phyloP scores from a whole-genome alignment of 140 eudicot genomes.

The Cichorium intybus region DNA sequence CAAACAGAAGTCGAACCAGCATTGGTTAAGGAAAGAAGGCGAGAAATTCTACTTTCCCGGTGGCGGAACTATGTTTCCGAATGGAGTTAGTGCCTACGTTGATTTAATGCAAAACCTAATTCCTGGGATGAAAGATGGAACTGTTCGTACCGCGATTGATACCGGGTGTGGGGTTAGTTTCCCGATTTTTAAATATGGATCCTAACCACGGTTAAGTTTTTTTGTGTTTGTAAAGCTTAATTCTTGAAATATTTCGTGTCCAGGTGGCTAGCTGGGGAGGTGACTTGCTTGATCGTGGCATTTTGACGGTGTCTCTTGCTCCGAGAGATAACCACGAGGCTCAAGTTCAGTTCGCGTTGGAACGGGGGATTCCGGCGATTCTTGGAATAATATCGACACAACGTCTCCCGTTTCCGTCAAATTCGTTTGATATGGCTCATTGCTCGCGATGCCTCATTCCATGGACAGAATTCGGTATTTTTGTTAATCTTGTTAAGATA shows the following conservation, averaged over 20 bases:
- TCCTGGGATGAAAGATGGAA: constrained; percentile 92
- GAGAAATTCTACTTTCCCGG: constrained; percentile 94
- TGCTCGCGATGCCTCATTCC: constrained; percentile 99
- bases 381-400: constrained; percentile 88
- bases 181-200: not conserved
- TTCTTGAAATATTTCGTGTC: not conserved
- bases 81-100: constrained; percentile 73
- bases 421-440: constrained; percentile 96
- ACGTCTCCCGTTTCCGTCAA: constrained; percentile 94
- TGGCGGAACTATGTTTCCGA: constrained; percentile 98
- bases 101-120: constrained; percentile 80
- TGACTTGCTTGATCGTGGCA: constrained; percentile 82
- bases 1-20: constrained; percentile 90
- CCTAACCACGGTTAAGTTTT: not conserved
- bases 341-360: constrained; percentile 94
- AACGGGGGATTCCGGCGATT: constrained; percentile 96
- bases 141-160: constrained; percentile 86
- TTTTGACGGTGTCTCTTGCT: constrained; percentile 85
- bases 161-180: constrained; percentile 98
- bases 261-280: constrained; percentile 99
- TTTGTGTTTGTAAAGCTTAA: constrained; percentile 1
- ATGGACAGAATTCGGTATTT: constrained; percentile 91
- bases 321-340: constrained; percentile 98
- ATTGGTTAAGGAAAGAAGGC: constrained; percentile 94
- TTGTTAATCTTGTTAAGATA: constrained; percentile 3